These are phyloP conservation scores for Gossypium stocksii DNA, from an alignment of 345 rosid genomes.

Conservation along the genomic window DNA sequence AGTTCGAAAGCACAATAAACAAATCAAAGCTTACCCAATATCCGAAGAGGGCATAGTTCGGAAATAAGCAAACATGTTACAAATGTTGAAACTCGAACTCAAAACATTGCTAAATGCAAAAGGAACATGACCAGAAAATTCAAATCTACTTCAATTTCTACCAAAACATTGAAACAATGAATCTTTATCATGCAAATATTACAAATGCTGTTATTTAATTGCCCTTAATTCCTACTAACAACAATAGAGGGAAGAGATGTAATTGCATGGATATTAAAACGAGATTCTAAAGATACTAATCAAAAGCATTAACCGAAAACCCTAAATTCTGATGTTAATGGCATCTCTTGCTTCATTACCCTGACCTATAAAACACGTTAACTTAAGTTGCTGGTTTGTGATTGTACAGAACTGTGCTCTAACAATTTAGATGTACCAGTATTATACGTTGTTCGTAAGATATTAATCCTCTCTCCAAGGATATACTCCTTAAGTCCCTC, in stretches of 20 bases:
- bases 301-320: not conserved
- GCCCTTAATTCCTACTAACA: not conserved
- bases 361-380: slow-evolving; percentile 11
- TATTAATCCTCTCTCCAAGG: slow-evolving; percentile 39
- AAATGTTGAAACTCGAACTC: not conserved
- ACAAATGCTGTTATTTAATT: not conserved
- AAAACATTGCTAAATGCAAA: not conserved
- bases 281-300: not conserved
- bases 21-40: too few species aligned
- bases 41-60: too few species aligned
- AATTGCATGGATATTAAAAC: not conserved
- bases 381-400: slow-evolving; percentile 10
- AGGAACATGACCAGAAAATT: not conserved
- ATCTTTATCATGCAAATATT: not conserved
- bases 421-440: slow-evolving; percentile 53
- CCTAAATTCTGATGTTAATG: slow-evolving; percentile 1
- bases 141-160: not conserved
- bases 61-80: not conserved
- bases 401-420: slow-evolving; percentile 44
- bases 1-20: too few species aligned
- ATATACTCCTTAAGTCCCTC: slow-evolving; percentile 39
- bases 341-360: slow-evolving; percentile 14
- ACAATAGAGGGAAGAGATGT: not conserved
- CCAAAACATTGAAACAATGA: not conserved
- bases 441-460: slow-evolving; percentile 40